Evolutionary conservation across 202 grass and related monocot species (phyloP).

Genomic region (Zoysia matrella): DNA sequence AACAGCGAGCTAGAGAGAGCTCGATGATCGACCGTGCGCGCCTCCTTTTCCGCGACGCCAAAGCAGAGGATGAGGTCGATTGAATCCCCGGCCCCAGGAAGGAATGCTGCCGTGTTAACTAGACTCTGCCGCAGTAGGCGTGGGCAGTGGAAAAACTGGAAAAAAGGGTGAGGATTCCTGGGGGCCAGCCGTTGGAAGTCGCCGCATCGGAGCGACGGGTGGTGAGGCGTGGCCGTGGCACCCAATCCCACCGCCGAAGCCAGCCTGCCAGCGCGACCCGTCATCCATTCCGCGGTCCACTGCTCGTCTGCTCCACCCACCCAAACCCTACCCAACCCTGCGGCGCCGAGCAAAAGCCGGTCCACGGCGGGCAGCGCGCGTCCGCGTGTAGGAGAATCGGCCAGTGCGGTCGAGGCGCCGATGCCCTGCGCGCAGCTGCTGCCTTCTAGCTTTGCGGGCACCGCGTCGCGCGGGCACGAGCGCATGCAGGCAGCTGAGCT

Average conservation of each 20-base stretch:
- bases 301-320: neutral
- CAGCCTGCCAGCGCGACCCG: neutral
- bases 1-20: no score
- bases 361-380: no score
- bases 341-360: slow-evolving; percentile 40
- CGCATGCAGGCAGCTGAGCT: no score
- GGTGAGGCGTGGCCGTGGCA: neutral
- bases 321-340: slow-evolving; percentile 19
- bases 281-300: neutral
- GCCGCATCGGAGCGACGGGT: neutral
- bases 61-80: neutral
- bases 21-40: neutral
- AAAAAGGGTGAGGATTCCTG: neutral
- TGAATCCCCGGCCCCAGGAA: neutral
- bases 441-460: no score
- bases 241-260: neutral
- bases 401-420: no score
- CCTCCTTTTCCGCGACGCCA: neutral
- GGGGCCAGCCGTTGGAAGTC: neutral
- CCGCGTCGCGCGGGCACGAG: no score
- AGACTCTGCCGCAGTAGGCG: neutral
- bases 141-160: neutral
- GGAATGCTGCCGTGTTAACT: neutral
- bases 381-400: no score
- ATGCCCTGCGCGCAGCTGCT: no score